These are phyloP conservation scores for Botryotinia narcissicola DNA, from an alignment of 2,329 filamentous ascomycete species.

Conservation along the genomic window DNA sequence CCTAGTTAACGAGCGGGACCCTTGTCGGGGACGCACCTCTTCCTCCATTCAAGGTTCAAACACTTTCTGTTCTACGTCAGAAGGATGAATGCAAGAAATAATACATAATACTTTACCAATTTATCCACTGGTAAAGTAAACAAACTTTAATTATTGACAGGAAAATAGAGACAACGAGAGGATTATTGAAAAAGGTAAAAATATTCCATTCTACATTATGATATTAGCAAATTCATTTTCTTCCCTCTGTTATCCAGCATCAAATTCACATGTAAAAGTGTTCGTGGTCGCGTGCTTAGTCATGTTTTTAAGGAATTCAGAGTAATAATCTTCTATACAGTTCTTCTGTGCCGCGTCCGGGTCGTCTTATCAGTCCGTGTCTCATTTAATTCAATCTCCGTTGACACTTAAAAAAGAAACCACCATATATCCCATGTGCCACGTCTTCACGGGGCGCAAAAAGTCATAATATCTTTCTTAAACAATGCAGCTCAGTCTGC, in stretches of 20 bases:
- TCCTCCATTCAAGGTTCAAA: neutral
- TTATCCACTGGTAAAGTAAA: too few relatives aligned
- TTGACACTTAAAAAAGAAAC: constrained; percentile 22
- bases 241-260: neutral
- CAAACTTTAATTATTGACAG: neutral
- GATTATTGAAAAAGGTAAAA: neutral
- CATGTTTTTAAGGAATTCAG: constrained; percentile 3
- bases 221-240: neutral
- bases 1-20: neutral
- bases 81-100: neutral
- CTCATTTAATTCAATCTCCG: constrained; percentile 17
- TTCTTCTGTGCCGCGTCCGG: constrained; percentile 7
- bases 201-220: neutral
- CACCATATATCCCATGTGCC: constrained; percentile 31
- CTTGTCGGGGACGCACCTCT: neutral
- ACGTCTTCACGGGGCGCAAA: constrained; percentile 32
- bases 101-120: neutral
- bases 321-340: neutral
- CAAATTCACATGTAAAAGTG: neutral
- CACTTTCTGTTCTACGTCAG: constrained; percentile 12
- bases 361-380: constrained; percentile 6
- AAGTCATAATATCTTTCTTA: constrained; percentile 37
- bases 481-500: constrained; percentile 62
- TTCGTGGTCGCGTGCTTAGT: constrained; percentile 17
- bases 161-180: neutral